Evolutionary conservation across 2,329 filamentous ascomycete genomes (phyloP).

Genomic region (Cladorrhinum sp.): DNA sequence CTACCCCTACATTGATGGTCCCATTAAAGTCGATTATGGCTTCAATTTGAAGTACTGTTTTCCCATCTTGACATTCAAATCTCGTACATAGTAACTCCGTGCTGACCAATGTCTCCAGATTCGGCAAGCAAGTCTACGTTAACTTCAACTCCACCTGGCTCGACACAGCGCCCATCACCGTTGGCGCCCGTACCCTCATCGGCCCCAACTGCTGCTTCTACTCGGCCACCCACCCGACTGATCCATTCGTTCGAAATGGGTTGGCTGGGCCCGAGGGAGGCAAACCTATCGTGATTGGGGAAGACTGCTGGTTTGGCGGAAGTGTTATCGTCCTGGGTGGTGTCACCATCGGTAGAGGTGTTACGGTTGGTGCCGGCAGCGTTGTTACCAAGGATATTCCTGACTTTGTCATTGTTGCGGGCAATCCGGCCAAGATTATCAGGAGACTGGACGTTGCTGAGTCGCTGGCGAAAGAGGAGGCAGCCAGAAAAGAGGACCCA

Average conservation of each 20-base stretch:
- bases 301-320: conserved; percentile 79
- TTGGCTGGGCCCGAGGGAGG: conserved; percentile 72
- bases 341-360: conserved; percentile 72
- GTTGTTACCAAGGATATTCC: conserved; percentile 79
- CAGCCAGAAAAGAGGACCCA: neutral
- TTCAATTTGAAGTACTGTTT: conserved; percentile 59
- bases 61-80: neutral
- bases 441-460: conserved; percentile 31
- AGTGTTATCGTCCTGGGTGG: conserved; percentile 70
- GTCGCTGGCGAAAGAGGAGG: neutral
- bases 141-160: conserved; percentile 73
- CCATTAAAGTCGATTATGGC: conserved; percentile 74
- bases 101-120: conserved; percentile 31
- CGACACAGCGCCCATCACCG: conserved; percentile 70
- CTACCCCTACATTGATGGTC: conserved; percentile 66
- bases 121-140: conserved; percentile 71
- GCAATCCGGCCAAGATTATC: conserved; percentile 64
- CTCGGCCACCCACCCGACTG: conserved; percentile 72
- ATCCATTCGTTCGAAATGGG: conserved; percentile 71
- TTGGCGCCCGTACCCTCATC: conserved; percentile 74
- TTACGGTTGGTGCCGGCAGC: conserved; percentile 73
- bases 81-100: neutral
- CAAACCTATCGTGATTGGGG: conserved; percentile 69
- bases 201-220: conserved; percentile 78
- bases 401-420: conserved; percentile 59